A percentile compares a stretch with the other conserved stretches of the same genome.
Conservation (phyloP, 768 basidiomycete genomes). For the Termitomyces sp. region DNA sequence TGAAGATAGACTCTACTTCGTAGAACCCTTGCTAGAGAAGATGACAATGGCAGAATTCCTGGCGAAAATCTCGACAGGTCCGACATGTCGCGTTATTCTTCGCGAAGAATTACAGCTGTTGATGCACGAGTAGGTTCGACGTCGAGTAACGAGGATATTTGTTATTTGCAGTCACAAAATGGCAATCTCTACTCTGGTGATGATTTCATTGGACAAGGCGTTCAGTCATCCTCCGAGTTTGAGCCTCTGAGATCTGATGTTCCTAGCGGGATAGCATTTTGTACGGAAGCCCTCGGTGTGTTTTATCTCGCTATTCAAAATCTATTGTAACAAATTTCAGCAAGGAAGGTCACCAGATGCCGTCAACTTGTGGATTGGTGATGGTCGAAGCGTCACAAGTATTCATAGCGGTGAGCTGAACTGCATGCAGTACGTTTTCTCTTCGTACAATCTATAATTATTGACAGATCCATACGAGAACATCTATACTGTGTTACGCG, state of each 20-base stretch:
- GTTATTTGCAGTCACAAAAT: slow-evolving; percentile 89
- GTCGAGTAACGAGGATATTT: slow-evolving; percentile 28
- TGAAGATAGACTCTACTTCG: slow-evolving; percentile 62
- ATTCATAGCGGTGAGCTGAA: slow-evolving; percentile 70
- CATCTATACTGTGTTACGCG: slow-evolving; percentile 83
- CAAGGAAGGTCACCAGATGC: slow-evolving; percentile 72
- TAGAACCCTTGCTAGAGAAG: slow-evolving; percentile 64
- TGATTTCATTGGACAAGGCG: slow-evolving; percentile 30
- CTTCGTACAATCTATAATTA: background rate
- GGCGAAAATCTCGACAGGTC: slow-evolving; percentile 27
- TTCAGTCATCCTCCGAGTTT: slow-evolving; percentile 49
- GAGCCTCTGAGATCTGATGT: slow-evolving; percentile 59
- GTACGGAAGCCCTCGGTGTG: slow-evolving; percentile 73
- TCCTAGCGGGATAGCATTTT: slow-evolving; percentile 65
- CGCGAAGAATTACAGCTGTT: background rate
- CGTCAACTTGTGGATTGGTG: slow-evolving; percentile 91
- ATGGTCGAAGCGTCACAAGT: slow-evolving; percentile 70
- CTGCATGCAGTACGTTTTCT: background rate
- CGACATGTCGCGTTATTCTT: slow-evolving; percentile 1
- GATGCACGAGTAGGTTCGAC: slow-evolving; percentile 2
- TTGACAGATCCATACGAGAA: slow-evolving; percentile 73
- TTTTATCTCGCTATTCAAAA: slow-evolving; percentile 1
- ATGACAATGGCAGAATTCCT: slow-evolving; percentile 65
- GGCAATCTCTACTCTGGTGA: slow-evolving; percentile 69
- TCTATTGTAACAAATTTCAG: background rate